These are phyloP conservation scores for Puccinia coronata DNA, from an alignment of 1,284 basidiomycete species.

Conservation along the genomic window DNA sequence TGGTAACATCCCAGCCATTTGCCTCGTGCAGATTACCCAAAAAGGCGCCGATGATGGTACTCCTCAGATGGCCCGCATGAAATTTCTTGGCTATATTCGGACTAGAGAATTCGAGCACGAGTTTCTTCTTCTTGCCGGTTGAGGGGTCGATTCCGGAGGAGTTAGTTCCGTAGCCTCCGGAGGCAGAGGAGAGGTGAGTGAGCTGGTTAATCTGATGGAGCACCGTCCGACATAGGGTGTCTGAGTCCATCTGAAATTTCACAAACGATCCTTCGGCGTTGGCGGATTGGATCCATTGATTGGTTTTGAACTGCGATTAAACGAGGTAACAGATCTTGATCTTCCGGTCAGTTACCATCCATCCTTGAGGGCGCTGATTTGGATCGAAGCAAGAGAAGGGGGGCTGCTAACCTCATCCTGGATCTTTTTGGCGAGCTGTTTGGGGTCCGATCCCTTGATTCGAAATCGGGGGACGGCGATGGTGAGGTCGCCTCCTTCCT, in stretches of 20 bases:
- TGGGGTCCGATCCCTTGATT: constrained; percentile 73
- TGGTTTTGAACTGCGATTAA: constrained; percentile 63
- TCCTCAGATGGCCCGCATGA: constrained; percentile 94
- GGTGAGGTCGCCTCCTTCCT: constrained; percentile 81
- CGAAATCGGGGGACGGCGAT: constrained; percentile 88
- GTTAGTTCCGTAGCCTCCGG: constrained; percentile 50
- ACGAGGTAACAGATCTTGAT: constrained; percentile 52
- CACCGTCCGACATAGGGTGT: constrained; percentile 72
- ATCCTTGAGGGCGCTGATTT: not conserved
- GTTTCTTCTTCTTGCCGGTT: constrained; percentile 67
- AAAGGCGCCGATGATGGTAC: constrained; percentile 97
- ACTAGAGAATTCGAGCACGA: constrained; percentile 84
- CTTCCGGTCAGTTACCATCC: not conserved
- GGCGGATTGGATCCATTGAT: constrained; percentile 66
- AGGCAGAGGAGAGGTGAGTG: constrained; percentile 63
- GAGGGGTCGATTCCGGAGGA: constrained; percentile 43
- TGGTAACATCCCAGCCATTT: constrained; percentile 86
- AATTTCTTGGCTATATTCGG: constrained; percentile 99
- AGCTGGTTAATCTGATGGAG: constrained; percentile 78
- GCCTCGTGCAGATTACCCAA: constrained; percentile 86
- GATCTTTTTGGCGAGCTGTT: constrained; percentile 75
- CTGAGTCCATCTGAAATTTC: constrained; percentile 73
- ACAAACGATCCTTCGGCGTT: constrained; percentile 76
- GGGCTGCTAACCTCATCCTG: constrained; percentile 67
- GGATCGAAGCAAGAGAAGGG: not conserved